Evolutionary conservation across 768 basidiomycete genomes (phyloP).

Genomic region (Dacryopinax spathularia): DNA sequence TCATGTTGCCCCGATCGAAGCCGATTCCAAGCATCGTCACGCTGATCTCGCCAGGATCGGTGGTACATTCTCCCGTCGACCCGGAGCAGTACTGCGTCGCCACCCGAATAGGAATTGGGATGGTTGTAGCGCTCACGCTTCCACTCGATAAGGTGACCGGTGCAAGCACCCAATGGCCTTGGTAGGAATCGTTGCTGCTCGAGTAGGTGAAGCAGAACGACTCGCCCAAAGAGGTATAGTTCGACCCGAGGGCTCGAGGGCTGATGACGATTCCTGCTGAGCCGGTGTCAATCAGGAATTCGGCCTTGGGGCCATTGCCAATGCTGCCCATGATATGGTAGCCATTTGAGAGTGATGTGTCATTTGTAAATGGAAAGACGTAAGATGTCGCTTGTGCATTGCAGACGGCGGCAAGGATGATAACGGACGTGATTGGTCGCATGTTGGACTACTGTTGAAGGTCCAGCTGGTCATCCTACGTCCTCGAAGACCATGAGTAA

Average conservation of each 20-base stretch:
- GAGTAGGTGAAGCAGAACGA: conserved; percentile 5
- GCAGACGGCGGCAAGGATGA: not conserved
- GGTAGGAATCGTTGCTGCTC: conserved; percentile 6
- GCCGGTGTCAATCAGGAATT: conserved; percentile 7
- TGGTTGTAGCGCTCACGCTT: not conserved
- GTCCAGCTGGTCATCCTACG: too few relatives aligned
- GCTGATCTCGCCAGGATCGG: not conserved
- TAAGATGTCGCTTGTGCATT: not conserved
- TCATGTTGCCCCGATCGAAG: conserved; percentile 1
- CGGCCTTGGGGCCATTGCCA: not conserved
- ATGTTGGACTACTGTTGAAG: too few relatives aligned
- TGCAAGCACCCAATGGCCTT: conserved; percentile 2
- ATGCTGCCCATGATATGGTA: not conserved
- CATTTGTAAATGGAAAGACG: not conserved
- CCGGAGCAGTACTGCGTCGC: conserved; percentile 3
- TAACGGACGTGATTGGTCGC: not conserved
- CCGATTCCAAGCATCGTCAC: conserved; percentile 4
- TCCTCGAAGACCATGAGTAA: too few relatives aligned
- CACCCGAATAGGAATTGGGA: not conserved
- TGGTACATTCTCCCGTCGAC: not conserved
- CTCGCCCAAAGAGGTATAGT: not conserved
- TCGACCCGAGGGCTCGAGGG: not conserved
- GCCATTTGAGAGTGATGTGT: not conserved
- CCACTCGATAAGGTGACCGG: not conserved
- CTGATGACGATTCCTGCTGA: conserved; percentile 1